Base-by-base conservation (phyloP, 2,329 filamentous ascomycete genomes). In the Mycosphaerella arachidis region DNA sequence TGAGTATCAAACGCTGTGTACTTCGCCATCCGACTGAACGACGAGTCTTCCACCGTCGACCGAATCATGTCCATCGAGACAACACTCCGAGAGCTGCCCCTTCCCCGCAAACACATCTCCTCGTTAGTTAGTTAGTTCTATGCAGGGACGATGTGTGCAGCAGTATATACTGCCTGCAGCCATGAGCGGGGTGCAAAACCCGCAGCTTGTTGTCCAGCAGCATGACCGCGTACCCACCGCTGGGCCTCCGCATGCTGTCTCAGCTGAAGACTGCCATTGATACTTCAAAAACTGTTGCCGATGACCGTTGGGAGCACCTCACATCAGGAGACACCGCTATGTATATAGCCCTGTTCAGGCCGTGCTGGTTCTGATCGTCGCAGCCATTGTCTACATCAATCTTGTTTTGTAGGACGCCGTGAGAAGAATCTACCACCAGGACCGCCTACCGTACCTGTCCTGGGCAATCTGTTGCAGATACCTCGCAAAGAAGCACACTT, bases 401-500 rank as follows among this genome's bases (percentile, higher is more conserved):
- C 13, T 46, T 62, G 7, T 62, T 54, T 54, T 48, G 48, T 66
- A 9, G 67, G 67, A 12, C 53, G 62, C 13, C 62, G 66, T 20
- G 65, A 66, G 30, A 66, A 67, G 53, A 55, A 62, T 40, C 55
- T 69, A 7, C 66, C 66, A 27, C 68, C 71, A 57, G 77, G 77
- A 1, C 78, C 75, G 13, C 75, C 71, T 24, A 77, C 75, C 0
- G 37, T 78, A 0, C 78, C 78, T 0, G 48, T 80, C 27, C 69
- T 80, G 4, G 78, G 77, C 13, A 79, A 79, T 56, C 64, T 76
- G 4, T 73, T 75, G 35, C 73, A 76, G 55, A 72, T 78, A 24
- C 73, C 74, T 1, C 69, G 63, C 51, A 72, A 71, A 31, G 68
- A 71, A 3, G 66, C 70, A 1, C 67, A 71, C 51, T 66, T 71